phyloP scores from a whole-genome alignment of 2,329 filamentous ascomycete species.

The Fusarium sp. region DNA sequence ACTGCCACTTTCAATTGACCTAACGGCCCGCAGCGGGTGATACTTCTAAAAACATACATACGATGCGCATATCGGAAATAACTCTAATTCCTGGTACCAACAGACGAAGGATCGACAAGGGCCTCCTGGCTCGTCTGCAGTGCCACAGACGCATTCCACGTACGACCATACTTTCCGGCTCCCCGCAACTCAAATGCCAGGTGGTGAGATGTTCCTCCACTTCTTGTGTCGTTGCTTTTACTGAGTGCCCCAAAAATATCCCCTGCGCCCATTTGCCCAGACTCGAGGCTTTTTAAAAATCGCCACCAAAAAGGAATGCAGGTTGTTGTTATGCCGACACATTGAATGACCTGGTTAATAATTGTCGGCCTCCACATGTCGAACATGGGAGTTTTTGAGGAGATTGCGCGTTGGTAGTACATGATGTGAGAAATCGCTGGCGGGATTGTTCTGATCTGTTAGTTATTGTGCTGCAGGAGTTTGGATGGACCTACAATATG shows the following conservation, averaged over 20 bases:
- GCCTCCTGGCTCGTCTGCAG: constrained; percentile 24
- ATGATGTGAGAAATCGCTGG: constrained; percentile 9
- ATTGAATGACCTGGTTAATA: constrained; percentile 14
- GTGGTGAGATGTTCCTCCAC: background rate
- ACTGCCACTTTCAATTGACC: background rate
- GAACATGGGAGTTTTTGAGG: background rate
- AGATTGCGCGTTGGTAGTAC: background rate
- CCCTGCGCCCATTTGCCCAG: constrained; percentile 11
- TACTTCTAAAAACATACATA: background rate
- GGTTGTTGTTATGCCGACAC: constrained; percentile 12
- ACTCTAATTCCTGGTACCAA: background rate
- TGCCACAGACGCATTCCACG: constrained; percentile 12
- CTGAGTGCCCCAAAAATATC: constrained; percentile 4
- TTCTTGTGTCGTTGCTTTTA: constrained; percentile 15
- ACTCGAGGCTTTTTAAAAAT: constrained; percentile 17
- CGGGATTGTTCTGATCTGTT: background rate
- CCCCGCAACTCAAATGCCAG: constrained; percentile 11
- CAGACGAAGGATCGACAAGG: constrained; percentile 11
- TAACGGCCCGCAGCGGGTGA: background rate
- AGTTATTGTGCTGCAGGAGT: background rate
- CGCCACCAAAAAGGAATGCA: constrained; percentile 22
- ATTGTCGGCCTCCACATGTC: constrained; percentile 17
- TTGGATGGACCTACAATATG: background rate
- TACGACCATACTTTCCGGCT: constrained; percentile 6
- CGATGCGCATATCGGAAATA: background rate